Percentiles rank a stretch among this genome's conserved stretches.
phyloP scores from a whole-genome alignment of 768 basidiomycete species.

The Mycena polygramma region DNA sequence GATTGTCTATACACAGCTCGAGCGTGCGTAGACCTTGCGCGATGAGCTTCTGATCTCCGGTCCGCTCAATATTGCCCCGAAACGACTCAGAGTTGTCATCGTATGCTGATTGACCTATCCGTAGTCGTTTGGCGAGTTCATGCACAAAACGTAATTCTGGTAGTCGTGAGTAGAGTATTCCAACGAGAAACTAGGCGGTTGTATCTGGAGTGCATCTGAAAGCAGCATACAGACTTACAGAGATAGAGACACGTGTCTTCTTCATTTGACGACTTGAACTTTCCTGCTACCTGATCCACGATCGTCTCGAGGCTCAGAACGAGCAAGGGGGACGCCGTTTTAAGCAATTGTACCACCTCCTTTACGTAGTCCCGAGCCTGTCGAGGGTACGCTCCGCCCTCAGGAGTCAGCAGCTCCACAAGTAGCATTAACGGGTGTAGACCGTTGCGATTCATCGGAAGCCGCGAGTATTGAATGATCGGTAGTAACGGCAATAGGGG shows the following conservation, averaged over 20 bases:
- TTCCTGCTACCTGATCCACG: slow-evolving; percentile 91
- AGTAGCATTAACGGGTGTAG: slow-evolving; percentile 33
- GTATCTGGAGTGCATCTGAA: slow-evolving; percentile 87
- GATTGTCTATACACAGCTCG: slow-evolving; percentile 99
- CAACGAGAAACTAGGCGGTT: slow-evolving; percentile 29
- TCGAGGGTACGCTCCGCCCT: slow-evolving; percentile 52
- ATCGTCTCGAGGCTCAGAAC: slow-evolving; percentile 97
- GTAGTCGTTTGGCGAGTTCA: slow-evolving; percentile 76
- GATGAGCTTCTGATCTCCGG: slow-evolving; percentile 89
- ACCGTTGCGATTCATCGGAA: slow-evolving; percentile 34
- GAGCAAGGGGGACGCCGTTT: slow-evolving; percentile 95
- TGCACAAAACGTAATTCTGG: slow-evolving; percentile 79
- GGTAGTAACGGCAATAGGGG: slow-evolving; percentile 11
- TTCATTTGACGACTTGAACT: slow-evolving; percentile 90
- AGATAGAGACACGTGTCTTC: slow-evolving; percentile 96
- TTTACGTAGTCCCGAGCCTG: slow-evolving; percentile 93
- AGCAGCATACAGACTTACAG: slow-evolving; percentile 88
- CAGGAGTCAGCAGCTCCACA: slow-evolving; percentile 45
- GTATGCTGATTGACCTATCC: slow-evolving; percentile 70
- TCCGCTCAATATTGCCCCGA: slow-evolving; percentile 70
- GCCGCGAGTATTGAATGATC: slow-evolving; percentile 39
- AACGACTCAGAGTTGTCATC: slow-evolving; percentile 66
- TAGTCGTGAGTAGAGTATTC: slow-evolving; percentile 10
- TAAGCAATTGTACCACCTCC: slow-evolving; percentile 92
- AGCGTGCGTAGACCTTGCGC: slow-evolving; percentile 96